phyloP scores from a whole-genome alignment of 2,329 filamentous ascomycete genomes.

The Fusarium equiseti region DNA sequence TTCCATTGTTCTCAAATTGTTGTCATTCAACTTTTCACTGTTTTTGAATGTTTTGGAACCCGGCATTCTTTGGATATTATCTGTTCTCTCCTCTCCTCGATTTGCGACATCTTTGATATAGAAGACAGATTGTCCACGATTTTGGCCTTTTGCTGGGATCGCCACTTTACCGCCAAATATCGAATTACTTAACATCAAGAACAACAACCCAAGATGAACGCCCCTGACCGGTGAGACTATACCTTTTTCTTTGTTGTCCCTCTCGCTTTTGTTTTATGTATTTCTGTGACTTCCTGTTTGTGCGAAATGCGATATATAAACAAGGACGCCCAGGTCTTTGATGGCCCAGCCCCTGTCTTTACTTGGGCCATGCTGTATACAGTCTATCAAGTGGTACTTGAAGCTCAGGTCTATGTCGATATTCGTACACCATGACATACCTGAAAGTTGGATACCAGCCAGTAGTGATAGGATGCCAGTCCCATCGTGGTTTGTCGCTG shows the following conservation, averaged over 20 bases:
- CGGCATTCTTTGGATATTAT: not conserved
- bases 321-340: not conserved
- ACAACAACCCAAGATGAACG: slow-evolving; percentile 61
- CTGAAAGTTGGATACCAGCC: too few species aligned
- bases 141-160: slow-evolving; percentile 27
- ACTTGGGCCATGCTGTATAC: not conserved
- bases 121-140: not conserved
- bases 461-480: not conserved
- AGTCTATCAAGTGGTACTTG: slow-evolving; percentile 1
- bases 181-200: slow-evolving; percentile 7
- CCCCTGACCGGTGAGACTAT: slow-evolving; percentile 64
- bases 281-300: not conserved
- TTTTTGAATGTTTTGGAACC: slow-evolving; percentile 11
- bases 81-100: not conserved
- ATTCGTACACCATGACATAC: not conserved
- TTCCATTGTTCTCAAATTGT: slow-evolving; percentile 26
- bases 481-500: not conserved
- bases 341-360: not conserved
- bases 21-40: not conserved
- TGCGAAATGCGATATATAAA: not conserved
- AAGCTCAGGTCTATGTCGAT: not conserved
- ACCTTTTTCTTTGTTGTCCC: not conserved
- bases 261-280: not conserved
- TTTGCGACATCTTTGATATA: not conserved
- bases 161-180: slow-evolving; percentile 40